Evolutionary conservation across 768 basidiomycete genomes (phyloP).

Genomic region (Rhizopogon rudus): DNA sequence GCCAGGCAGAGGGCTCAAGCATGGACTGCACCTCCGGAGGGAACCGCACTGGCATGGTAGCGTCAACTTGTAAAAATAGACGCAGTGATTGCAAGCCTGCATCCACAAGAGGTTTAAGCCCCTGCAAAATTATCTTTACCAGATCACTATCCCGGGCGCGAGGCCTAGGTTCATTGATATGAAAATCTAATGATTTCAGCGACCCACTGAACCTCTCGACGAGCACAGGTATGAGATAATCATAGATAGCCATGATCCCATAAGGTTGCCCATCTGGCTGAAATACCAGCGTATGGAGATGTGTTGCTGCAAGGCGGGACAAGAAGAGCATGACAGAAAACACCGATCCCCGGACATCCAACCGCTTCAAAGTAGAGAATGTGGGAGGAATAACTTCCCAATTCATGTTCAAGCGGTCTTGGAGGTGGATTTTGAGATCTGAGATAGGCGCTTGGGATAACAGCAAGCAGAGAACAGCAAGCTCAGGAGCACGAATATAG

Average conservation of each 20-base stretch:
- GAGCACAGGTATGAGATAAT: neutral
- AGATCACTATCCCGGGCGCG: neutral
- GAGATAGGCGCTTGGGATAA: neutral
- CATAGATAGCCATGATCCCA: neutral
- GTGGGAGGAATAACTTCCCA: neutral
- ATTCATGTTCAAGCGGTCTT: neutral
- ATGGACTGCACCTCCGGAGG: neutral
- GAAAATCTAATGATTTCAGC: slow-evolving; percentile 3
- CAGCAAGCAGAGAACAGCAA: neutral
- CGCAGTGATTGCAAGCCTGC: slow-evolving; percentile 2
- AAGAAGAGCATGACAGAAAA: neutral
- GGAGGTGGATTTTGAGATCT: neutral
- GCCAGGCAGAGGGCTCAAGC: slow-evolving; percentile 4
- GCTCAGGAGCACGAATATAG: neutral
- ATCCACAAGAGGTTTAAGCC: neutral
- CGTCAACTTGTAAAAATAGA: neutral
- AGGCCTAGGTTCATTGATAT: slow-evolving; percentile 1
- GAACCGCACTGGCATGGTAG: neutral
- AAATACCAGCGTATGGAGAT: neutral
- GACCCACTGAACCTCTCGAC: neutral
- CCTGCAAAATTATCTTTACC: neutral
- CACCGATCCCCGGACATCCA: slow-evolving; percentile 2
- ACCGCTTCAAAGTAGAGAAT: neutral
- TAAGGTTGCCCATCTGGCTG: neutral
- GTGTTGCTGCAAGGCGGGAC: neutral